Conservation (phyloP, 1,284 basidiomycete species). For the Heterobasidion occidentale region DNA sequence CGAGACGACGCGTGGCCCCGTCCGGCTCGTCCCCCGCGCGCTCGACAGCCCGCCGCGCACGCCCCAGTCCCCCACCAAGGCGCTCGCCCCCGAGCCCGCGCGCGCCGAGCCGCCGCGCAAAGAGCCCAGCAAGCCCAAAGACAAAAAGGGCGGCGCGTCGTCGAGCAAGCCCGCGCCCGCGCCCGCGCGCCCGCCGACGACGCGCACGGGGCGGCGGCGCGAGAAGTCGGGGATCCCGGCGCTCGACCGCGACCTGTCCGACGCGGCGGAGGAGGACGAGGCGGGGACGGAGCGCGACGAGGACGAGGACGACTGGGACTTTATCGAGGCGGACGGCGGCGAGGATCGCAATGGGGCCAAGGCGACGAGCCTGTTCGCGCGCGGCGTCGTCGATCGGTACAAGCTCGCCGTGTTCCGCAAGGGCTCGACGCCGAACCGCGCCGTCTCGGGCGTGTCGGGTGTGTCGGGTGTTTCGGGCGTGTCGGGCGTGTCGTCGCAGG, state of each 20-base stretch:
- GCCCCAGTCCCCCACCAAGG: constrained; percentile 2
- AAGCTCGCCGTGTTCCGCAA: constrained; percentile 77
- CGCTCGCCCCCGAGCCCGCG: constrained; percentile 1
- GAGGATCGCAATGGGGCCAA: constrained; percentile 71
- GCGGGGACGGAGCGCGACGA: constrained; percentile 43
- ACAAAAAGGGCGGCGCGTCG: constrained; percentile 71
- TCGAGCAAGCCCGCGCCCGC: constrained; percentile 65
- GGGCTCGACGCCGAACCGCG: constrained; percentile 50
- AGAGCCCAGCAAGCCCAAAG: constrained; percentile 26
- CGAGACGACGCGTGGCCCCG: neutral
- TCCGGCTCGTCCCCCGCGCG: neutral
- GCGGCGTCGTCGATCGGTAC: constrained; percentile 78
- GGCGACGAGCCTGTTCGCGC: constrained; percentile 71
- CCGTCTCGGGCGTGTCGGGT: constrained; percentile 45
- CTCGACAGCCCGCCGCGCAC: neutral
- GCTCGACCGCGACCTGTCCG: constrained; percentile 59
- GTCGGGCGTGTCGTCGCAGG: too few relatives aligned
- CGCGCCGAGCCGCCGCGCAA: constrained; percentile 16
- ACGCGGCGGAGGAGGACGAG: constrained; percentile 48
- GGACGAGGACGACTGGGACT: constrained; percentile 82
- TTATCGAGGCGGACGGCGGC: constrained; percentile 59
- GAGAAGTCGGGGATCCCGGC: constrained; percentile 76
- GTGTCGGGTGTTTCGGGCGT: too few relatives aligned
- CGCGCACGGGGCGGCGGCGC: constrained; percentile 27
- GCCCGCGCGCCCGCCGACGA: constrained; percentile 23